Evolutionary conservation across 2,329 filamentous ascomycete genomes (phyloP), one percentile per base, ranked within the genome.

Genomic region (Scleromitrula shiraiana): DNA sequence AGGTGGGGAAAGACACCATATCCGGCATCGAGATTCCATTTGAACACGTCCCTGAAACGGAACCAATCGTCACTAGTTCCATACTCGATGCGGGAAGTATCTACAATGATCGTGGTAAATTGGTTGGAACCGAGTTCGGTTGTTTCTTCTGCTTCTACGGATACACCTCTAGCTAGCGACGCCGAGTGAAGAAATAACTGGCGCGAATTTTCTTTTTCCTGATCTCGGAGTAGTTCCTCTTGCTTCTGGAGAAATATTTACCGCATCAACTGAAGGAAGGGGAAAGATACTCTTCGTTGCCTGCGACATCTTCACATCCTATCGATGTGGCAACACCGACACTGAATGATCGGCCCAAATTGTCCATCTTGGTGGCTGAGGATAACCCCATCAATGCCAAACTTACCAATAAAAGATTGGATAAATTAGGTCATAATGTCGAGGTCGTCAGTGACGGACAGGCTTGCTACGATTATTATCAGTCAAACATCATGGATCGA

Each of bases 361-460:
- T 50, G 14, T 45, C 41, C 14, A 79, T 94, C 2, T 71, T 95
- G n/a, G 79, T 95, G 26, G 89, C 89, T 0, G 89, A 95, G 61
- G 89, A 95, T 56, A 88, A 95, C 57, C 87, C 88, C 0, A 82
- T 94, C 58, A 95, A 95, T 58, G 86, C 85, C 65, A 84, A 81
- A 50, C 87, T 95, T 40, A 69, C 95, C 30, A 78, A 80, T 57
- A 95, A 93, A 60, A 72, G 89, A 15, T 66, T 95, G 3, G 84
- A 91, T 62, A 89, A 85, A 59, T 67, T 80, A 1, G 84, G 85
- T 0, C 86, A 95, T 54, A 66, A 74, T 1, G 83, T 91, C 0
- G 69, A 76, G 29, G 72, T 90, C 54, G 87, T 87, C 0, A 74
- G 85, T 27, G 94, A 95, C 53, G 89, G 89, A 7, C 85, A 93